Base-by-base conservation (phyloP, 1,284 basidiomycete genomes). In the Fomitopsis betulina region DNA sequence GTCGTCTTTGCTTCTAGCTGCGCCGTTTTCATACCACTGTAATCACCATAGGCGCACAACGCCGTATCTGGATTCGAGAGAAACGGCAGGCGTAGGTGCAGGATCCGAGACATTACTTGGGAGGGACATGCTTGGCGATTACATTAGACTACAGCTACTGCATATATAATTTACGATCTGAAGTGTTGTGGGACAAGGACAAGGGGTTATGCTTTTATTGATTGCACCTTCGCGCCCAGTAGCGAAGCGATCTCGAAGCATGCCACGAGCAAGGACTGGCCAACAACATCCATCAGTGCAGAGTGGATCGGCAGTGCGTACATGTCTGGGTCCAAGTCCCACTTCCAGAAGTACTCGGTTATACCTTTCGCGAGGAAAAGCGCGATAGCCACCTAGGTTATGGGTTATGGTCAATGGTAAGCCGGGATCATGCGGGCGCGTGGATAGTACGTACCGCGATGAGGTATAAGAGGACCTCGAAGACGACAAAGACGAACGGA, bases 251-350 rank as follows among this genome's bases (percentile, higher is more conserved):
- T 72, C 70, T 86, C 81, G 64, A 89, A 93, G 68, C 87, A 90
- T 2, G 83, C 66, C 3, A 89, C 89, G 5, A 98, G 84, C 19
- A 97, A 74, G 9, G 91, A 72, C 72, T 98, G 95, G 8, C 94
- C 94, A n/a, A 93, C 73, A 51, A 98, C 85, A 71, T 99, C 96
- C 74, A 98, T 88, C 38, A 94, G 71, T 0, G 94, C 91, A 1
- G 92, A 94, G 63, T 97, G 93, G 39, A 96, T 85, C 2, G 96
- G 96, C 19, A 98, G 76, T 2, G 94, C 94, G 72, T 98, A 97
- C 73, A 91, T 90, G 72, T 97, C 95, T 12, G 96, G 96, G 71
- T 98, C 96, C 51, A 89, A 81, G 39, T 87, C 80, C 58, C 79
- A 83, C 23, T 82, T 83, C 95, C 95, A 98, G 40, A 98, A 81